Base-by-base conservation (phyloP, 441 rosid genomes). In the Daphne laureola region DNA sequence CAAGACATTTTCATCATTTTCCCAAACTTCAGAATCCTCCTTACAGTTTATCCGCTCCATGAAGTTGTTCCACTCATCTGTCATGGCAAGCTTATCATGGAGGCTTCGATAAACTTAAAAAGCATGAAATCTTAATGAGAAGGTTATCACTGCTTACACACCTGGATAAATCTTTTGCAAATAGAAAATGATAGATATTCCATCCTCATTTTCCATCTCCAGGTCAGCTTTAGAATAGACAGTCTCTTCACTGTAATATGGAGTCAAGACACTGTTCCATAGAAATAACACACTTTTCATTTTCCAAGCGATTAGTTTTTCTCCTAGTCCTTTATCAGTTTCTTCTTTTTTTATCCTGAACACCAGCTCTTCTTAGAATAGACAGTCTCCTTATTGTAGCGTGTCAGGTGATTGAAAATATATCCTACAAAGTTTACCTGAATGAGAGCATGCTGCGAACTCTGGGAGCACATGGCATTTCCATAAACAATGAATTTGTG, bases 61-160 rank as follows among this genome's bases (percentile, higher is more conserved):
- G 78, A 94, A 86, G 78, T 90, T 90, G 54, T 82, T 89, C 97
- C 97, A 94, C 73, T 94, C 99, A 72, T 93, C 99, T 93, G 70
- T 58, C 45, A 71, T 53, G 65, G 43, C 36, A 46, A 64, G 42
- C 62, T 17, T 55, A 8, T 35, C 17, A 54, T 55, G 51, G 16
- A 38, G 48, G 27, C 51, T 25, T 45, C 56, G 54, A 67, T 48
- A 5, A 64, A 41, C 40, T 27, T 48, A 49, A 27, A 35, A 55
- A 57, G 12, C 58, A 47, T 4, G 27, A 14, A 15, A n/a, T 14
- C 53, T 17, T 26, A 51, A 36, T 2, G 42, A 49, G 48, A 46
- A 53, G 57, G 46, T 52, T 57, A 54, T 48, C 58, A 60, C 51
- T 40, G 3, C 40, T 57, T 52, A 54, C 58, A 26, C 59, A 93